Percentiles rank a stretch among this genome's conserved stretches.
Conservation (phyloP, 768 basidiomycete species). For the Boletus rex-veris region DNA sequence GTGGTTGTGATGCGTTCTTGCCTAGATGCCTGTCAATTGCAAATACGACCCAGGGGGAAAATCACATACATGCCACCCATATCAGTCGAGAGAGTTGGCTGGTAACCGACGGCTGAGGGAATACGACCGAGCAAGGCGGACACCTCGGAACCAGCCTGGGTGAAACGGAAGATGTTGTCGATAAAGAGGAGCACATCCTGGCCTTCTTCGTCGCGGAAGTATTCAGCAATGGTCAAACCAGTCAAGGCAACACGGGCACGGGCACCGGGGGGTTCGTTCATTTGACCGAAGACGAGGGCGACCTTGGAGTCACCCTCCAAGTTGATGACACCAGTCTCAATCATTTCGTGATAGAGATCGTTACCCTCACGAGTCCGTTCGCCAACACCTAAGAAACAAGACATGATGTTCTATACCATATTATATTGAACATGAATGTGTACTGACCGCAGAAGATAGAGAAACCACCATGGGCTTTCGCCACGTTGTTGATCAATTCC, state of each 20-base stretch:
- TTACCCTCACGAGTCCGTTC: conserved; percentile 99
- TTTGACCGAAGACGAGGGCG: conserved; percentile 99
- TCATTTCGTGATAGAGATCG: conserved; percentile 99
- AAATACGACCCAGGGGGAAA: not conserved
- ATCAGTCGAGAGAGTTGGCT: conserved; percentile 98
- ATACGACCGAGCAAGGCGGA: conserved; percentile 99
- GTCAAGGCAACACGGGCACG: conserved; percentile 99
- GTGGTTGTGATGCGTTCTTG: conserved; percentile 99
- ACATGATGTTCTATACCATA: conserved; percentile 9
- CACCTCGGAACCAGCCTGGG: conserved; percentile 99
- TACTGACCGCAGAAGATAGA: conserved; percentile 93
- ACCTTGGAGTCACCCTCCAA: conserved; percentile 99
- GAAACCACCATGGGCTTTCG: conserved; percentile 99
- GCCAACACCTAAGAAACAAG: conserved; percentile 73
- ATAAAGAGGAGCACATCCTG: conserved; percentile 99
- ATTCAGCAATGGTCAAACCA: conserved; percentile 98
- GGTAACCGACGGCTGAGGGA: conserved; percentile 99
- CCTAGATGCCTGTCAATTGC: conserved; percentile 40
- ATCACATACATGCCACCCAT: conserved; percentile 96
- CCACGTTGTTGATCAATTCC: conserved; percentile 99
- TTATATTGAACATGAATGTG: not conserved
- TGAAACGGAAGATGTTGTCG: conserved; percentile 99
- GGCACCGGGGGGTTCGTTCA: conserved; percentile 99
- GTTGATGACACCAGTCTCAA: conserved; percentile 99
- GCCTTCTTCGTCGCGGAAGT: conserved; percentile 99